Evolutionary conservation across 148 eudicot species (phyloP).

Genomic region (Gaultheria prostrata): DNA sequence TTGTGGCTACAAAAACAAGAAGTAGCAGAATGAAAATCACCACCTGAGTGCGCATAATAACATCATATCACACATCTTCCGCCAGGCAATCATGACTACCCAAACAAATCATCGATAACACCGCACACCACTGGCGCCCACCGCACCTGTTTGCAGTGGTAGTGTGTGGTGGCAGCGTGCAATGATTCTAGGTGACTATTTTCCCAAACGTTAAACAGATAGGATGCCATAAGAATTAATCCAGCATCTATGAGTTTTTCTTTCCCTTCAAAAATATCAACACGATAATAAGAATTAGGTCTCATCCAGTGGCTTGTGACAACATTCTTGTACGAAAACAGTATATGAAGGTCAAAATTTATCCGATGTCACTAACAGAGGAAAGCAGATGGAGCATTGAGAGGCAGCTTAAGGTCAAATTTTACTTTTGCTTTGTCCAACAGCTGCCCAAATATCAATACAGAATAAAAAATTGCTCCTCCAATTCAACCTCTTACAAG

Average conservation of each 20-base stretch:
- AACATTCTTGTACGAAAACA: neutral
- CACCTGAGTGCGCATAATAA: neutral
- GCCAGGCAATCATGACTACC: neutral
- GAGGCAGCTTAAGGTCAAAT: neutral
- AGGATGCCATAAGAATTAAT: too few relatives aligned
- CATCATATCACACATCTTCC: neutral
- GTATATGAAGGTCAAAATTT: neutral
- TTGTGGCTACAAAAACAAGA: too few relatives aligned
- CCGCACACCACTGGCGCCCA: neutral
- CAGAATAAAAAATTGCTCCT: conserved; percentile 2
- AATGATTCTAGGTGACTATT: too few relatives aligned
- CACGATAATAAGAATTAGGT: neutral
- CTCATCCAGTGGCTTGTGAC: neutral
- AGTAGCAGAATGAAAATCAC: neutral
- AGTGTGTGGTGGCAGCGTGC: too few relatives aligned
- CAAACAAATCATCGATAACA: neutral
- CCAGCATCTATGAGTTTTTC: neutral
- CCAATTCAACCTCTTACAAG: neutral
- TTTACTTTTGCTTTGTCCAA: neutral
- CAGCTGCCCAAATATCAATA: neutral
- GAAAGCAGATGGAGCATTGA: neutral
- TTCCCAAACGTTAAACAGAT: too few relatives aligned
- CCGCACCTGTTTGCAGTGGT: neutral
- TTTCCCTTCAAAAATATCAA: neutral
- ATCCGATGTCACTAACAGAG: neutral